Percentiles rank a stretch among this genome's conserved stretches.
phyloP scores from a whole-genome alignment of 1,284 basidiomycete genomes.

The Apiotrichum gamsii region DNA sequence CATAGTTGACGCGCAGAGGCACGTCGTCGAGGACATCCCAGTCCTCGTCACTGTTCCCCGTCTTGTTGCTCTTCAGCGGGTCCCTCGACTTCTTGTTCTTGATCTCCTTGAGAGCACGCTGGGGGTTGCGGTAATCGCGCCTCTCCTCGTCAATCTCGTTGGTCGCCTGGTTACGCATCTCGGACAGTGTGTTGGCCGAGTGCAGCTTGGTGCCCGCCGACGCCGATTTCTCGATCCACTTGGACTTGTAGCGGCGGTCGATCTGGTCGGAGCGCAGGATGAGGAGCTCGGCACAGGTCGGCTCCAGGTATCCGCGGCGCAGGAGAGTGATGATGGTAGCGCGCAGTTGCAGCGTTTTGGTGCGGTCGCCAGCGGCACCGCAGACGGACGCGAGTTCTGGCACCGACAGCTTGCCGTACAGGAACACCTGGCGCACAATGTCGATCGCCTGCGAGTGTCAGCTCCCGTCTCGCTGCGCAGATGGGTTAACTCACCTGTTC shows the following conservation, averaged over 20 bases:
- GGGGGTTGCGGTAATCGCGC: slow-evolving; percentile 30
- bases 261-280: slow-evolving; percentile 30
- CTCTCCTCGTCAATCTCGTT: slow-evolving; percentile 41
- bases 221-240: slow-evolving; percentile 18
- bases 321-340: slow-evolving; percentile 15
- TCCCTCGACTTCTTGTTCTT: slow-evolving; percentile 28
- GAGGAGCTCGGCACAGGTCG: slow-evolving; percentile 27
- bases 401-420: slow-evolving; percentile 78
- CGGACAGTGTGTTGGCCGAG: slow-evolving; percentile 42
- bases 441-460: slow-evolving; percentile 65
- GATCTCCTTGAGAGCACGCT: slow-evolving; percentile 22
- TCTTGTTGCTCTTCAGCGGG: slow-evolving; percentile 14
- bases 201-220: slow-evolving; percentile 37
- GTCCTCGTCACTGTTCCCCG: slow-evolving; percentile 2
- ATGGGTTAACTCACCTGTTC: slow-evolving; percentile 62
- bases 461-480: too few relatives aligned
- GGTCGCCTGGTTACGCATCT: slow-evolving; percentile 31
- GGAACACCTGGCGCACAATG: slow-evolving; percentile 66
- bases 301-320: slow-evolving; percentile 25
- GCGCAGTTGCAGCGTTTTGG: slow-evolving; percentile 2
- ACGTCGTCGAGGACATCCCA: slow-evolving; percentile 17
- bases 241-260: slow-evolving; percentile 23
- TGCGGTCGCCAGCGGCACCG: slow-evolving; percentile 7
- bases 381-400: slow-evolving; percentile 36
- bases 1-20: slow-evolving; percentile 61